Percentiles rank a stretch among this genome's conserved stretches.
Evolutionary conservation across 352 stramenopile genomes (phyloP).

Genomic region (Phytophthora capsici): DNA sequence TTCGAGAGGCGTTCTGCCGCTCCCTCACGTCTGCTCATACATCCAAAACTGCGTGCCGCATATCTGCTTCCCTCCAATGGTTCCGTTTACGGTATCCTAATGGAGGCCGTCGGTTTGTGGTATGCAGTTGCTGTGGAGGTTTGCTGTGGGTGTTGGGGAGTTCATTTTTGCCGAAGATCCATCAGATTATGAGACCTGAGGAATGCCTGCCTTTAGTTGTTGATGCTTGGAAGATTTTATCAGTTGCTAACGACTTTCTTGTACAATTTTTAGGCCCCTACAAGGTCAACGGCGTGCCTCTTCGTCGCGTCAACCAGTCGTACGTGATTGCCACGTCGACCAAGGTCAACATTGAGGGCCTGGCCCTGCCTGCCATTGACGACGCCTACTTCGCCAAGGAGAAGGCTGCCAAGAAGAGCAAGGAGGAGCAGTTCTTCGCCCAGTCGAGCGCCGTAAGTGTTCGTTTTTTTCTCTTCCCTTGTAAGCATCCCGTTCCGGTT

Average conservation of each 20-base stretch:
- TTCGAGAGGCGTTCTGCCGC: conserved; percentile 48
- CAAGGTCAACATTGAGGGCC: conserved; percentile 94
- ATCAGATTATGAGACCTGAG: conserved; percentile 92
- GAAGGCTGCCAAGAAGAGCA: conserved; percentile 90
- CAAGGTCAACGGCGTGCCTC: conserved; percentile 98
- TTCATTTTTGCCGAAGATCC: conserved; percentile 58
- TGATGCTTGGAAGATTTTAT: neutral
- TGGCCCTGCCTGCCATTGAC: conserved; percentile 94
- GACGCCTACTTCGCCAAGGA: conserved; percentile 98
- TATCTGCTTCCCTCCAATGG: neutral
- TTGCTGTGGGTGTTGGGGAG: conserved; percentile 2
- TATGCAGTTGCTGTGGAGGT: conserved; percentile 2
- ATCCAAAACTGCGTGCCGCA: conserved; percentile 1
- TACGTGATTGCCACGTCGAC: conserved; percentile 99
- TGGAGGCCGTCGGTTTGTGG: neutral
- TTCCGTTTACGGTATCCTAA: too few relatives aligned
- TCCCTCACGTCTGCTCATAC: conserved; percentile 5
- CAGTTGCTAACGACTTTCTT: conserved; percentile 2
- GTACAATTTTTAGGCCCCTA: conserved; percentile 90
- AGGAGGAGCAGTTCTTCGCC: conserved; percentile 98
- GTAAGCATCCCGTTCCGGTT: conserved; percentile 29
- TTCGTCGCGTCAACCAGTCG: conserved; percentile 98
- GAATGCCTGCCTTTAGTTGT: conserved; percentile 40
- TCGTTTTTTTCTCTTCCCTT: conserved; percentile 13
- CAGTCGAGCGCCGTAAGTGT: conserved; percentile 86